phyloP scores from a whole-genome alignment of 2,329 filamentous ascomycete species.

The Rhinocladiella mackenziei region DNA sequence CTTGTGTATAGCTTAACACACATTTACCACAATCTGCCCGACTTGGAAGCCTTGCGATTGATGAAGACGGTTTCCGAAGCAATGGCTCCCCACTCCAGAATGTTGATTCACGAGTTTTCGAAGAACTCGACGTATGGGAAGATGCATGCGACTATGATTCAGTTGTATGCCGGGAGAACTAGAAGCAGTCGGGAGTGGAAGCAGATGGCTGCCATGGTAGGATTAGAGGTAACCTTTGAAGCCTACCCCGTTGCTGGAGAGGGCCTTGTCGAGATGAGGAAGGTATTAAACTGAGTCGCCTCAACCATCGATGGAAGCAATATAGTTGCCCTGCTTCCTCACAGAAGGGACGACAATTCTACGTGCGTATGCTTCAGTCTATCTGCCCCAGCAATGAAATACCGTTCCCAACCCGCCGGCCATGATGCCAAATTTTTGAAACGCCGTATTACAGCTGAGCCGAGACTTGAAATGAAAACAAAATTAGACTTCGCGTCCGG shows the following conservation, averaged over 20 bases:
- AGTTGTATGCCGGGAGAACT: slow-evolving; percentile 35
- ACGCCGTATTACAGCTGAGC: no score
- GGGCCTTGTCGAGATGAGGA: slow-evolving; percentile 38
- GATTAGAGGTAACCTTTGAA: slow-evolving; percentile 37
- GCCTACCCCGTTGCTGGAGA: slow-evolving; percentile 35
- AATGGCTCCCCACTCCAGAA: slow-evolving; percentile 35
- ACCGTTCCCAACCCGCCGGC: no score
- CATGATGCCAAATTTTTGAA: no score
- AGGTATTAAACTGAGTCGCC: no score
- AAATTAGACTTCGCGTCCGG: no score
- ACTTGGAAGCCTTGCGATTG: slow-evolving; percentile 36
- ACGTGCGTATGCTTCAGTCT: no score
- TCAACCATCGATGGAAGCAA: no score
- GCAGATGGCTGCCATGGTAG: slow-evolving; percentile 34
- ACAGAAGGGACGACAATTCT: no score
- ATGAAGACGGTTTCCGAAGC: slow-evolving; percentile 37
- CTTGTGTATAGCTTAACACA: slow-evolving; percentile 36
- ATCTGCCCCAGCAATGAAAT: no score
- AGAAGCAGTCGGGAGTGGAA: slow-evolving; percentile 37
- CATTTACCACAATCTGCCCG: slow-evolving; percentile 39
- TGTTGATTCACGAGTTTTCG: slow-evolving; percentile 38
- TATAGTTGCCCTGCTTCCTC: no score
- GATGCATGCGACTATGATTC: slow-evolving; percentile 39
- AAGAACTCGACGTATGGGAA: slow-evolving; percentile 37
- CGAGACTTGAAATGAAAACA: no score